These are phyloP conservation scores for Cladosporium halotolerans DNA, from an alignment of 2,329 filamentous ascomycete genomes.

Conservation along the genomic window DNA sequence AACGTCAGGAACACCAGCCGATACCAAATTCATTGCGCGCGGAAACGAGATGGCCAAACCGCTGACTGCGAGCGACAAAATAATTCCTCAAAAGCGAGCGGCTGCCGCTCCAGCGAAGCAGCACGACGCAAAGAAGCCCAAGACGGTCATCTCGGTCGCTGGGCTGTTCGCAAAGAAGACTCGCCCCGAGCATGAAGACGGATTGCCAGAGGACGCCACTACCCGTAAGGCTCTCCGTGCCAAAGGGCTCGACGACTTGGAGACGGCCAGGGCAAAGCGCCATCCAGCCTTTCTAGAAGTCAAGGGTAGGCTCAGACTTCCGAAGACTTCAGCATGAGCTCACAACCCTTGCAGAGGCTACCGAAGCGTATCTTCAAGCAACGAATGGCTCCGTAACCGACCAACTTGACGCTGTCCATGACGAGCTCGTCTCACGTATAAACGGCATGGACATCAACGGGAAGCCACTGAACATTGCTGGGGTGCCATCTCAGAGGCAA, in stretches of 20 bases:
- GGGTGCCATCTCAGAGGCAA: constrained; percentile 16
- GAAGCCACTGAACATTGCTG: constrained; percentile 11
- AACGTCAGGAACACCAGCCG: background rate
- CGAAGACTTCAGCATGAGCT: background rate
- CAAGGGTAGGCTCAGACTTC: constrained; percentile 3
- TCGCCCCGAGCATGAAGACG: background rate
- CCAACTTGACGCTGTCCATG: constrained; percentile 11
- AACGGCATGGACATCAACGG: constrained; percentile 17
- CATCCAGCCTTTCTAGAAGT: constrained; percentile 10
- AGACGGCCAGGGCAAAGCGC: constrained; percentile 2
- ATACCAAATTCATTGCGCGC: background rate
- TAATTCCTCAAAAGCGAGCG: background rate
- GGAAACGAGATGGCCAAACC: too few species aligned
- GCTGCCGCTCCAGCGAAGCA: background rate
- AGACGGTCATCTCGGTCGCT: background rate
- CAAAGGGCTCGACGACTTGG: background rate
- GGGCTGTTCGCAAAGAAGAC: constrained; percentile 5
- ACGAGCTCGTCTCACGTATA: constrained; percentile 17
- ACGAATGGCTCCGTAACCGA: background rate
- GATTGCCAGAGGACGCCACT: background rate
- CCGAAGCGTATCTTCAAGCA: constrained; percentile 13
- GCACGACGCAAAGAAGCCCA: background rate
- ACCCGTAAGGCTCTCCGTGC: background rate
- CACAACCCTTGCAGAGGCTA: constrained; percentile 11
- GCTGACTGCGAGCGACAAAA: background rate